A percentile compares a stretch with the other conserved stretches of the same genome.
phyloP scores from a whole-genome alignment of 2,329 filamentous ascomycete species.

The Aureobasidium pullulans region DNA sequence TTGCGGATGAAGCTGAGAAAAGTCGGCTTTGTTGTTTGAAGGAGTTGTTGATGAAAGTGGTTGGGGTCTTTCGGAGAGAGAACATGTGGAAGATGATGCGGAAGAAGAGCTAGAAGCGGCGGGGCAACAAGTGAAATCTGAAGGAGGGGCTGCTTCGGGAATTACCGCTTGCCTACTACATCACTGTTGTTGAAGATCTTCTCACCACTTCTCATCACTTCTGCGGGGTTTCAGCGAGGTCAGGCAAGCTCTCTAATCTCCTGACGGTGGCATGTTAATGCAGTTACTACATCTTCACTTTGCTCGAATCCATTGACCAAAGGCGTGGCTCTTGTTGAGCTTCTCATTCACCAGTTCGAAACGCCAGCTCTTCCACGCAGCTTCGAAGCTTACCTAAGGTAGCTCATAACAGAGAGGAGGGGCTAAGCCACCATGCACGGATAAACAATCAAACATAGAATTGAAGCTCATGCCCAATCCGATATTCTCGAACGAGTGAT shows the following conservation, averaged over 20 bases:
- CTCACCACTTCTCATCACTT: background rate
- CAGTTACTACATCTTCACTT: background rate
- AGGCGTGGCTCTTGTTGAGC: background rate
- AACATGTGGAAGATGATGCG: background rate
- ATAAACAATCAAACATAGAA: background rate
- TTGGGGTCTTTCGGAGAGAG: constrained; percentile 12
- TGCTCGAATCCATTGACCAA: background rate
- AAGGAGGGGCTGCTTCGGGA: too few species aligned
- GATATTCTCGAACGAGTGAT: too few species aligned
- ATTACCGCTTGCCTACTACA: too few species aligned
- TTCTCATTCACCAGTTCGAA: background rate
- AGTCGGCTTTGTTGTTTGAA: constrained; percentile 29
- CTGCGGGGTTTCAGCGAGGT: background rate
- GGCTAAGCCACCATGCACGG: constrained; percentile 7
- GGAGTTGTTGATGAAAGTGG: constrained; percentile 19
- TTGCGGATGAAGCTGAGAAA: constrained; percentile 59
- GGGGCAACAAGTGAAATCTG: constrained; percentile 1
- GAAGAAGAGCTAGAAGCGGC: constrained; percentile 3
- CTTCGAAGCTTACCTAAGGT: background rate
- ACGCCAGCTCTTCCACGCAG: background rate
- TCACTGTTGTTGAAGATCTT: background rate
- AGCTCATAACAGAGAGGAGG: constrained; percentile 2
- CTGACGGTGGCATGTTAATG: background rate
- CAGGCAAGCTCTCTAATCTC: too few species aligned
- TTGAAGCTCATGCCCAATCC: too few species aligned